Evolutionary conservation across 2,329 filamentous ascomycete species (phyloP).

Genomic region (Alternaria novae-zelandiae): DNA sequence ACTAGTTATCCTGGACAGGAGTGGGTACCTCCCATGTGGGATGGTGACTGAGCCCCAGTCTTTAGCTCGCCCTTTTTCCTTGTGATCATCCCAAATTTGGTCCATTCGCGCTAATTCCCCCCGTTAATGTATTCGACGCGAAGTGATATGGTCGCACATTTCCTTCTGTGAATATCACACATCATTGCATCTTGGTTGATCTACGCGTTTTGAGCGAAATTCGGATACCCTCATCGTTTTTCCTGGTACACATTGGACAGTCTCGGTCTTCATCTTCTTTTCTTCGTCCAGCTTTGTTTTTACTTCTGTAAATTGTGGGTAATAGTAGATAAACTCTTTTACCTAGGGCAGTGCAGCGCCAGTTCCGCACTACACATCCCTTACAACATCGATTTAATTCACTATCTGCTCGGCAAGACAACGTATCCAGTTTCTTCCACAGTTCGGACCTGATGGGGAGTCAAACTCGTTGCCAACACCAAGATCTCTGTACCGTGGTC

Average conservation of each 20-base stretch:
- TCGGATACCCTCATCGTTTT: constrained; percentile 29
- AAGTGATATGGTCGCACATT: background rate
- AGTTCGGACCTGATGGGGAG: background rate
- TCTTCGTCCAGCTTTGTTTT: background rate
- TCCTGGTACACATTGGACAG: background rate
- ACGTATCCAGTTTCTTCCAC: background rate
- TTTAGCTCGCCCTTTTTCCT: background rate
- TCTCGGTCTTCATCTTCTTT: background rate
- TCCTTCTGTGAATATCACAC: background rate
- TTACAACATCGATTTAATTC: background rate
- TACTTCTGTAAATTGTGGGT: background rate
- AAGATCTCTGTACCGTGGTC: background rate
- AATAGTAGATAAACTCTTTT: background rate
- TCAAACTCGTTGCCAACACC: background rate
- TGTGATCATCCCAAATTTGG: background rate
- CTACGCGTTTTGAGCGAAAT: constrained; percentile 15
- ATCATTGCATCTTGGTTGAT: constrained; percentile 1
- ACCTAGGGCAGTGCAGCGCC: background rate
- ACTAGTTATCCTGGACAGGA: constrained; percentile 75
- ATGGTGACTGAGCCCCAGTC: constrained; percentile 35
- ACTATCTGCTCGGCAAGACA: background rate
- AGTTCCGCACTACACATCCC: background rate
- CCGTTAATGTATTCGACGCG: background rate
- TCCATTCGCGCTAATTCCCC: background rate
- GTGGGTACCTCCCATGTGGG: constrained; percentile 63